Base-by-base conservation (phyloP, 805 yeast genomes). In the Candida pini region DNA sequence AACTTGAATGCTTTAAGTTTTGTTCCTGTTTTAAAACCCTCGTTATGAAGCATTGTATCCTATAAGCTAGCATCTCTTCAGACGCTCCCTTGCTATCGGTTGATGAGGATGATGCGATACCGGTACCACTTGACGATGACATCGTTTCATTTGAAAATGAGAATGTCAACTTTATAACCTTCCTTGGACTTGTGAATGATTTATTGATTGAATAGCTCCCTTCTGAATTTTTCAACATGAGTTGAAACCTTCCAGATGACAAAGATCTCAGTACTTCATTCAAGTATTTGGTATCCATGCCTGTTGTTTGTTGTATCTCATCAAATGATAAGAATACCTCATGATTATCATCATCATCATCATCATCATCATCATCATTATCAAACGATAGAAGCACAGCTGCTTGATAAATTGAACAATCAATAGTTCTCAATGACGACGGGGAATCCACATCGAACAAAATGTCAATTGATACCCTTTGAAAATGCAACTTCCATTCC, bases 331-430 rank as follows among this genome's bases (percentile, higher is more conserved):
- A 43, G 1, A 10, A 8, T n/a, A n/a, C n/a, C n/a, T n/a, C n/a
- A n/a, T n/a, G n/a, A 9, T 59, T 57, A 2, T 25, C 10, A 12
- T 13, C 25, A 5, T 12, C 8, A 12, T 7, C 13, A 5, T 12
- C 31, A 12, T n/a, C 20, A 4, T 23, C 31, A 7, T 28, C 18
- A 4, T 12, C 18, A 10, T 19, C 24, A 0, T 61, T 53, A 28
- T 66, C 63, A 40, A 68, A 71, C 12, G 63, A 47, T 10, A 63
- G 36, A 3, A 71, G 41, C 0, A 69, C 56, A 1, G 62, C 49
- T 0, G 73, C 73, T 43, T 70, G 74, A 30, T 64, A 59, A n/a
- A 69, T 43, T 26, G 69, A 67, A 14, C 70, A 60, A 2, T 51
- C 53, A 13, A 51, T 29, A 10, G 44, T 25, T 26, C 45, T 47